phyloP scores from a whole-genome alignment of 2,329 filamentous ascomycete genomes.

The Epichloe sibirici region DNA sequence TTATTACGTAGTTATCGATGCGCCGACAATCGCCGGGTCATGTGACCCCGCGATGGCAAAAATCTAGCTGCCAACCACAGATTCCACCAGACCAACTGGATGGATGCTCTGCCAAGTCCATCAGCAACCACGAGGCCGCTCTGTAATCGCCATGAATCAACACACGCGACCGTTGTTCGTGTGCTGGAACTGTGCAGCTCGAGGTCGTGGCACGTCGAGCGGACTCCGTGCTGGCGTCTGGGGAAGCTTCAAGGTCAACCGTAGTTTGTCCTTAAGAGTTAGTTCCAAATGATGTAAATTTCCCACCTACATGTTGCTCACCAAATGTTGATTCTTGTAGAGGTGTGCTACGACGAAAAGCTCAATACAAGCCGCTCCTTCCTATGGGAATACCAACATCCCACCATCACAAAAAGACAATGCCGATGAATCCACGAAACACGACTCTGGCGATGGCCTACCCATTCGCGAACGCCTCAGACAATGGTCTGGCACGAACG shows the following conservation, averaged over 20 bases:
- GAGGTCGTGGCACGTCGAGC: not conserved
- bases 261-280: not conserved
- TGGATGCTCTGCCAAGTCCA: not conserved
- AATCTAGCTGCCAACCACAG: not conserved
- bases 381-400: not conserved
- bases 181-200: conserved; percentile 21
- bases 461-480: conserved; percentile 29
- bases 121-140: not conserved
- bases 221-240: not conserved
- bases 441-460: conserved; percentile 1
- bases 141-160: conserved; percentile 17
- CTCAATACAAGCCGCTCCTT: not conserved
- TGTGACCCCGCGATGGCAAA: not conserved
- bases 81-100: not conserved
- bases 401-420: not conserved
- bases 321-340: conserved; percentile 1
- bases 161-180: conserved; percentile 18
- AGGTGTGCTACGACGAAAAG: conserved; percentile 8
- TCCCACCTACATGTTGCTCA: conserved; percentile 1
- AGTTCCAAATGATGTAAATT: conserved; percentile 3
- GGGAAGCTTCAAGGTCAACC: not conserved
- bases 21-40: not conserved
- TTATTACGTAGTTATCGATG: too few relatives aligned
- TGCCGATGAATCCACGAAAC: not conserved
- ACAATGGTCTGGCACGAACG: conserved; percentile 28